Base-by-base conservation (phyloP, 1,284 basidiomycete species). In the Heterobasidion annosum region DNA sequence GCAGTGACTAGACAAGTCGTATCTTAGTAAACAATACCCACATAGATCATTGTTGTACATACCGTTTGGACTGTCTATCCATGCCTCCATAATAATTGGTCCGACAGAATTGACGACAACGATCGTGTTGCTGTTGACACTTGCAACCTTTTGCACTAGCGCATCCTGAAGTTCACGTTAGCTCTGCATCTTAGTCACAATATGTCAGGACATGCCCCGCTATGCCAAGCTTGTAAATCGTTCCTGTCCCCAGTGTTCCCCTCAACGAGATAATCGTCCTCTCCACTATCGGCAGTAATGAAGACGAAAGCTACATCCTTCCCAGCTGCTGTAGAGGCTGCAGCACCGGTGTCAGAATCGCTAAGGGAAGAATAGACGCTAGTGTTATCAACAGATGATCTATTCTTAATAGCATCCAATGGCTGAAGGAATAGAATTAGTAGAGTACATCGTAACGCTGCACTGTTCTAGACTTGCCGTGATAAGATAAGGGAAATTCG, bases 81-180 rank as follows among this genome's bases (percentile, higher is more conserved):
- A 88, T 8, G 73, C 63, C 64, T 88, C 85, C 64, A 88, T 73
- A 33, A 76, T 71, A 34, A 88, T 78, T 0, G 85, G 79, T 0
- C 86, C 86, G 51, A 87, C 84, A 15, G 78, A 78, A 64, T 91
- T 83, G 8, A 90, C 76, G 7, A 91, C 79, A 32, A 91, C 88
- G 40, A 91, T 75, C 0, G 86, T 89, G 65, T 88, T 84, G 56
- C 77, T 71, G 61, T 80, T 82, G n/a, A 69, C 70, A 43, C 70
- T 67, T 1, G 81, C 79, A 13, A 82, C 79, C 48, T 69, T 67
- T 34, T 72, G 63, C 13, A 83, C 78, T 3, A 83, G 70, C 4
- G 75, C 73, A 60, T 88, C 85, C 76, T 78, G 44, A 9, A 33
- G 43, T 25, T 25, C 25, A 25, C 25, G 34, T 19, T 8, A 16